phyloP scores from a whole-genome alignment of 257 asterid species.

The Capsicum rhomboideum region DNA sequence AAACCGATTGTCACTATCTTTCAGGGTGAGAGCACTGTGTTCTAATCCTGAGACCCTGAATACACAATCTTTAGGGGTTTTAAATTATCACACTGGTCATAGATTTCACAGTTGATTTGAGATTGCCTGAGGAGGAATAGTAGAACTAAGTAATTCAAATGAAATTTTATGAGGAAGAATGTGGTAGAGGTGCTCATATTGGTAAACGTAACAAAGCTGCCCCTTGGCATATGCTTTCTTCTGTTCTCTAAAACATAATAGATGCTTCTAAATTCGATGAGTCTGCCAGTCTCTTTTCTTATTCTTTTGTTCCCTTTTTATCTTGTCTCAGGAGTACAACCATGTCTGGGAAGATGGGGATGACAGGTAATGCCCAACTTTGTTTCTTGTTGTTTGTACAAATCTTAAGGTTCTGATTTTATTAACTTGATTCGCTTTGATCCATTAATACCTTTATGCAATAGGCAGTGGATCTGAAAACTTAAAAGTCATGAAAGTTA shows the following conservation, averaged over 20 bases:
- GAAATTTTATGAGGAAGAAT: not conserved
- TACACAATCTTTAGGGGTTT: not conserved
- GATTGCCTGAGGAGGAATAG: not conserved
- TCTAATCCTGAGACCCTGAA: not conserved
- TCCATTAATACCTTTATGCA: not conserved
- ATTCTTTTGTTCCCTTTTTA: not conserved
- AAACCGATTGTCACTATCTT: not conserved
- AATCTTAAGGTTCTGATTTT: not conserved
- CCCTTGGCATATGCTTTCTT: not conserved
- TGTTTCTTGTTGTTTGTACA: not conserved
- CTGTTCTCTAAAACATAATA: not conserved
- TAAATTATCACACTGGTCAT: not conserved
- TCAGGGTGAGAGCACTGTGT: not conserved
- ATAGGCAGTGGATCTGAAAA: not conserved
- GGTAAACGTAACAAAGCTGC: not conserved
- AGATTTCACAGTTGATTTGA: not conserved
- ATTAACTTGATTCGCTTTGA: not conserved
- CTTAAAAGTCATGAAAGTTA: not conserved
- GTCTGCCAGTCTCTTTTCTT: not conserved
- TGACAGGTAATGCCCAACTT: slow-evolving; percentile 51
- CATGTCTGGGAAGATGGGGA: slow-evolving; percentile 99
- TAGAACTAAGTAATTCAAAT: not conserved
- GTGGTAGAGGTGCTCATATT: not conserved
- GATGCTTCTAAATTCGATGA: not conserved
- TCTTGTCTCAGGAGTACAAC: slow-evolving; percentile 57